A percentile compares a stretch with the other conserved stretches of the same genome.
phyloP scores from a whole-genome alignment of 2,329 filamentous ascomycete genomes.

The Diaporthe nobilis region DNA sequence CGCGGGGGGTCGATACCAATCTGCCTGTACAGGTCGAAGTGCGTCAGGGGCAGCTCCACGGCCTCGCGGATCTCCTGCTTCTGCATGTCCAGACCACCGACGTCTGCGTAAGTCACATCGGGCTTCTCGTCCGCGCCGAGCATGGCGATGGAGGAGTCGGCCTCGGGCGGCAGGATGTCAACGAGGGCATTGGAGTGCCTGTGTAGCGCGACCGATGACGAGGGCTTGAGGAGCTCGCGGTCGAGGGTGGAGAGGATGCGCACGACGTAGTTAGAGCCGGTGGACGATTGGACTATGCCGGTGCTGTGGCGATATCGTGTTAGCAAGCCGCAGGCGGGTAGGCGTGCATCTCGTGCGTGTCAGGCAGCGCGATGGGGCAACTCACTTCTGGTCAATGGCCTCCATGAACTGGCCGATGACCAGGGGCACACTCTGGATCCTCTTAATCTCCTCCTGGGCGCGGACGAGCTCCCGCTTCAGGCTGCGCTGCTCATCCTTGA shows the following conservation, averaged over 20 bases:
- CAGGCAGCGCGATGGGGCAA: slow-evolving; percentile 42
- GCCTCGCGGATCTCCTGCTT: slow-evolving; percentile 99
- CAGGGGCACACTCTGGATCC: slow-evolving; percentile 97
- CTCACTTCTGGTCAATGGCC: slow-evolving; percentile 98
- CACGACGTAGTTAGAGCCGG: slow-evolving; percentile 98
- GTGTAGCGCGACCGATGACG: slow-evolving; percentile 96
- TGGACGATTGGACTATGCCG: slow-evolving; percentile 98
- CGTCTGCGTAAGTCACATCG: slow-evolving; percentile 97
- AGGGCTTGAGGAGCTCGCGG: slow-evolving; percentile 97
- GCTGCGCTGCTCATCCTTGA: slow-evolving; percentile 99
- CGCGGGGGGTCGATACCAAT: slow-evolving; percentile 98
- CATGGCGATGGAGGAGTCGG: slow-evolving; percentile 99
- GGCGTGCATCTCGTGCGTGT: slow-evolving; percentile 11
- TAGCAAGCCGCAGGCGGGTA: slow-evolving; percentile 10
- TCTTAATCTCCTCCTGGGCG: slow-evolving; percentile 99
- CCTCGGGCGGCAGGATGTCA: slow-evolving; percentile 98
- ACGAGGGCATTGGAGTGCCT: slow-evolving; percentile 98
- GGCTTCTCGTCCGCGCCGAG: slow-evolving; percentile 96
- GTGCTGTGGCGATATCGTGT: slow-evolving; percentile 71
- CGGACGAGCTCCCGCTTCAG: slow-evolving; percentile 97
- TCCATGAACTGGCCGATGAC: slow-evolving; percentile 99
- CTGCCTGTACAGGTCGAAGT: slow-evolving; percentile 99
- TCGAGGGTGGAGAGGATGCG: slow-evolving; percentile 98
- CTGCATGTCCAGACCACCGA: slow-evolving; percentile 98
- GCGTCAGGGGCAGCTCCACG: slow-evolving; percentile 94